Base-by-base conservation (phyloP, 345 rosid genomes). In the Salix udensis region DNA sequence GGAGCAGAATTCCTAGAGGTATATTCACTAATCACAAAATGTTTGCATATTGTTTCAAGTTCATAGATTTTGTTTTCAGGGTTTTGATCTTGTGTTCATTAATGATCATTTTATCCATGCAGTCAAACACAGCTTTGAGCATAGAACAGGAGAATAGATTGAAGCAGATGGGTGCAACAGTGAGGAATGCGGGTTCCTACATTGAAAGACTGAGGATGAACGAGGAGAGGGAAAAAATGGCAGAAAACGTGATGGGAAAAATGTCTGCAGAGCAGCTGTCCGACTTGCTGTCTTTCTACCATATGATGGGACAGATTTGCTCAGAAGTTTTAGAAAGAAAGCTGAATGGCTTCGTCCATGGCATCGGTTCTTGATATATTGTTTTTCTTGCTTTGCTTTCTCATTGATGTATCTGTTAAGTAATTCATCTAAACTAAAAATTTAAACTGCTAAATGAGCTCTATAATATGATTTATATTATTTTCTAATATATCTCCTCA, bases 101-200 rank as follows among this genome's bases (percentile, higher is more conserved):
- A 42, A n/a, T 31, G 16, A 46, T 11, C 36, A 21, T 55, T 5
- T 16, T 58, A 14, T 48, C 3, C 18, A 23, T 82, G 85, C 89
- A 92, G 98, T 91, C 94, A 7, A 94, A 91, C 72, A 91, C 89
- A 0, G 94, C 91, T 0, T 73, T 92, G 78, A 92, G 93, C 68
- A 48, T 76, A 65, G 89, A 92, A 70, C 98, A 94, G 79, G 96
- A 94, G 88, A 89, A 44, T 5, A 88, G 98, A 81, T 71, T 94
- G 75, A 91, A 92, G 89, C 94, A 94, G 85, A 94, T 94, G 91
- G 98, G 98, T 11, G 98, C 96, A 8, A 94, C 98, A 6, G 91
- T 92, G 79, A 91, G 98, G 78, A 91, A 94, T 23, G 94, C 83
- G 24, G 86, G 91, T 24, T 87, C 87, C 39, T 92, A 91, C 68